Conservation (phyloP, 345 rosid genomes). For the Barbarea vulgaris region DNA sequence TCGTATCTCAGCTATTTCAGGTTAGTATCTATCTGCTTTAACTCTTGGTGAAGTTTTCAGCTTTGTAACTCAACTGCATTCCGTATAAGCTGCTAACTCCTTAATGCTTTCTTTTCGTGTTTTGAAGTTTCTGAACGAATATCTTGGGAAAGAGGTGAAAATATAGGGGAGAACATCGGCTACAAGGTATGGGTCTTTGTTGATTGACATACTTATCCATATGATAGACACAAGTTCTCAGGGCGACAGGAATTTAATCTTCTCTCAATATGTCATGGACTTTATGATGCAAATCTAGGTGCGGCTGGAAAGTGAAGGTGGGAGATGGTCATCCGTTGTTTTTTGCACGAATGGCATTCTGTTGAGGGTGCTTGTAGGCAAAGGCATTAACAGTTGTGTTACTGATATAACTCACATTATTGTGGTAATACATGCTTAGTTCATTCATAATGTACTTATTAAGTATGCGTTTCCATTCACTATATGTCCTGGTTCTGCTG, state of each 20-base stretch:
- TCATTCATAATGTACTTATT: constrained; percentile 11
- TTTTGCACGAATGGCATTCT: constrained; percentile 96
- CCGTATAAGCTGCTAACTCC: constrained; percentile 1
- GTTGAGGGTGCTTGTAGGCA: constrained; percentile 74
- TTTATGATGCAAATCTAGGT: constrained; percentile 53
- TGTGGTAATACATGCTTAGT: constrained; percentile 63
- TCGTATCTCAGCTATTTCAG: constrained; percentile 95
- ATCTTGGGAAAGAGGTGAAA: constrained; percentile 80
- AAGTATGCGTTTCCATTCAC: constrained; percentile 10
- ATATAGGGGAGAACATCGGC: constrained; percentile 73
- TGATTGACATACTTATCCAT: not conserved
- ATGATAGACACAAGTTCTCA: constrained; percentile 22
- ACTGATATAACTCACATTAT: constrained; percentile 84
- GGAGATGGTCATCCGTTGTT: constrained; percentile 77
- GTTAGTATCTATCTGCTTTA: constrained; percentile 42
- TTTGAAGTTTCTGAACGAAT: constrained; percentile 89
- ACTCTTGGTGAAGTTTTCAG: constrained; percentile 14
- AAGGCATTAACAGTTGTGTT: constrained; percentile 52
- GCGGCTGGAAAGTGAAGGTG: constrained; percentile 87
- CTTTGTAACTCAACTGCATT: constrained; percentile 13
- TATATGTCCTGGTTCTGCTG: constrained; percentile 4
- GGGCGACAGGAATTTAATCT: not conserved
- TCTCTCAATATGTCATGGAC: constrained; percentile 17
- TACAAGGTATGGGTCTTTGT: constrained; percentile 68
- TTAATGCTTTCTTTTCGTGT: constrained; percentile 19